Evolutionary conservation across 345 rosid species (phyloP), one percentile per base, ranked within the genome.

Genomic region (Turnera subulata): DNA sequence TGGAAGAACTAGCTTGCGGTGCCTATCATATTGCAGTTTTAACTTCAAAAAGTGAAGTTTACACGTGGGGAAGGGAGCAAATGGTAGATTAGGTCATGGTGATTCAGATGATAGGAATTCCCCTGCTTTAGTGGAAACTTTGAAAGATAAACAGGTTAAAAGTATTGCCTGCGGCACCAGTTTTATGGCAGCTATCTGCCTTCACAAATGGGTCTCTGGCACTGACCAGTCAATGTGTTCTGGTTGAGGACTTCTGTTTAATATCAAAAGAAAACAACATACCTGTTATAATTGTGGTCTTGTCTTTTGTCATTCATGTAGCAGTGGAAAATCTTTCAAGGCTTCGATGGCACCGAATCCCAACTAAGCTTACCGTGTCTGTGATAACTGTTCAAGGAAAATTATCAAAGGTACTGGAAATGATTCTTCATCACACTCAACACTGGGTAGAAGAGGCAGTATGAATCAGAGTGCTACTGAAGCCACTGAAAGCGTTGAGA

Each of bases 271-370:
- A 62, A 80, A 78, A 73, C 76, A 85, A 25, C 94, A 86, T 59
- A 79, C 83, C 61, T 86, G 94, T 73, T 86, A 83, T 56, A 80
- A 84, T 24, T 84, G 95, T 52, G 91, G 89, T 48, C 69, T 76
- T 42, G 83, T 67, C 23, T 75, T 77, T 69, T 87, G 91, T 44
- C 74, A 72, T 17, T 69, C 76, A 21, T 84, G 91, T 70, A 84
- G 86, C 47, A 66, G 73, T 56, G 84, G 71, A 65, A 82, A 70
- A 54, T 70, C 85, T 4, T 61, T 72, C 33, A 86, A 76, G 68
- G 88, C 95, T 68, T 76, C 91, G 11, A 65, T 87, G 82, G 86
- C 89, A 56, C 86, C 89, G 8, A 78, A 66, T 29, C 65, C 60
- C 4, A 64, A 77, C 76, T 82, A 84, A 67, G 76, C 83, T 64